Evolutionary conservation across 345 rosid species (phyloP).

Genomic region (Eucalyptus lansdowneana): DNA sequence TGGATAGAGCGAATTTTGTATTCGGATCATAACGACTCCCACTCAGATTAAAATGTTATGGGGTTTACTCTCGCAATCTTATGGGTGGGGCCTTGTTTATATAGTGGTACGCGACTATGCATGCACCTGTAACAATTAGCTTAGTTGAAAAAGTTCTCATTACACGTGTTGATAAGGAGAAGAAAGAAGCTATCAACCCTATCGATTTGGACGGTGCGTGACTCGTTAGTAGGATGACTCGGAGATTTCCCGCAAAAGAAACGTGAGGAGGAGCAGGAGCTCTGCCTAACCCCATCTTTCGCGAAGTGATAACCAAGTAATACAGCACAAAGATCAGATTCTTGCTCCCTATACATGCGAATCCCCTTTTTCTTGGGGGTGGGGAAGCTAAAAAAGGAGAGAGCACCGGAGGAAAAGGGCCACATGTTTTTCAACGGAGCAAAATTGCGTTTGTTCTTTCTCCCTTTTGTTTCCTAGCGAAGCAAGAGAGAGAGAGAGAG

Average conservation of each 20-base stretch:
- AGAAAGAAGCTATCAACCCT: not conserved
- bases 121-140: not conserved
- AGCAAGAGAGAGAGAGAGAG: not conserved
- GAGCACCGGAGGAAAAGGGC: not conserved
- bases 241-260: not conserved
- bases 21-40: not conserved
- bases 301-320: not conserved
- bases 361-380: not conserved
- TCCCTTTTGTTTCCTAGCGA: not conserved
- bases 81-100: not conserved
- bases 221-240: not conserved
- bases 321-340: not conserved
- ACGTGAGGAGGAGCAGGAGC: not conserved
- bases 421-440: not conserved
- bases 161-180: not conserved
- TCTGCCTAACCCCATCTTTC: not conserved
- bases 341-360: not conserved
- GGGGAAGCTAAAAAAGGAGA: not conserved
- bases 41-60: not conserved
- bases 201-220: not conserved
- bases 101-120: not conserved
- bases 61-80: not conserved
- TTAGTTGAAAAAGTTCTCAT: not conserved
- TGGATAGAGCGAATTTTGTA: not conserved
- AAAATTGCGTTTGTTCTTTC: not conserved